These are phyloP conservation scores for Glebionis coronaria DNA, from an alignment of 129 eudicot species.

Conservation along the genomic window DNA sequence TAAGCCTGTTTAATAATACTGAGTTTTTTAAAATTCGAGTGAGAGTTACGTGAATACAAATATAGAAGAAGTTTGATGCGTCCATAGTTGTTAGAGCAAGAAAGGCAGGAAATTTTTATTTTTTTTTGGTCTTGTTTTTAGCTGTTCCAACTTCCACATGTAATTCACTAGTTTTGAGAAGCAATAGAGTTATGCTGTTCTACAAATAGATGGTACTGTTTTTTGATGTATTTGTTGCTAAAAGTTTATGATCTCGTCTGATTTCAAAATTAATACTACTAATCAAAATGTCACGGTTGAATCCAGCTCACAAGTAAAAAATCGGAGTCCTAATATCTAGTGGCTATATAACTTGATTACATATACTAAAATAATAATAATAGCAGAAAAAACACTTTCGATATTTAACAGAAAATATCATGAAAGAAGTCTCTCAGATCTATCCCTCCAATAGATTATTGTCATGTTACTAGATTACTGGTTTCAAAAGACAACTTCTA, in stretches of 20 bases:
- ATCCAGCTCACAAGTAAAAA: not conserved
- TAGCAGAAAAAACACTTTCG: too few relatives aligned
- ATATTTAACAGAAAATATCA: not conserved
- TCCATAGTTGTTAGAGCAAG: slow-evolving; percentile 28
- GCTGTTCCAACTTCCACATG: slow-evolving; percentile 20
- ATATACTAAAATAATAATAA: not conserved
- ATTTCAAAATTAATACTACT: not conserved
- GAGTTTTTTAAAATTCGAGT: not conserved
- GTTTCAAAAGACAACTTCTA: not conserved
- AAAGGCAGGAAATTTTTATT: slow-evolving; percentile 15
- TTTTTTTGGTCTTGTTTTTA: not conserved
- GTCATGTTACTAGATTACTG: slow-evolving; percentile 1
- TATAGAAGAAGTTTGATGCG: not conserved
- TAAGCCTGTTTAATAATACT: not conserved
- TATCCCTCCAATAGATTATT: not conserved
- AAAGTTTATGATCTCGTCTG: not conserved
- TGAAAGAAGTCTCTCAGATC: not conserved
- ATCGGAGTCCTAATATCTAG: not conserved
- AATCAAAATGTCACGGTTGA: not conserved
- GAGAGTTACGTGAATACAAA: not conserved
- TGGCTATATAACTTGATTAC: not conserved
- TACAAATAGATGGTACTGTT: slow-evolving; percentile 2
- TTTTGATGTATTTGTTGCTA: not conserved
- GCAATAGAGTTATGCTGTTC: slow-evolving; percentile 4
- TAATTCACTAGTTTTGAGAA: slow-evolving; percentile 27